These are phyloP conservation scores for Trichoderma erinaceum DNA, from an alignment of 495 filamentous ascomycete species.

Conservation along the genomic window DNA sequence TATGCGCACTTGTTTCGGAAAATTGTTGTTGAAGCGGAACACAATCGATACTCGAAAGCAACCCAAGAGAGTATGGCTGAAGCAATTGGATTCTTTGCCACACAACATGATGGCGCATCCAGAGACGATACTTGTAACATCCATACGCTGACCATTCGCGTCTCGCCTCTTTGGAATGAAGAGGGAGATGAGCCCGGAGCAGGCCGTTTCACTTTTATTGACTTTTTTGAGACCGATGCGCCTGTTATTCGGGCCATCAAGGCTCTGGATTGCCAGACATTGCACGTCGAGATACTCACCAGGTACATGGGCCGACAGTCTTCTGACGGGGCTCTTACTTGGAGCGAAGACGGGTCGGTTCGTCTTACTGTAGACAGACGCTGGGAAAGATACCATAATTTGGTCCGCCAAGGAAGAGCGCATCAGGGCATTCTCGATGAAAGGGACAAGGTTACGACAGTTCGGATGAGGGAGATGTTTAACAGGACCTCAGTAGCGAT, in stretches of 20 bases:
- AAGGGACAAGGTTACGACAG: not conserved
- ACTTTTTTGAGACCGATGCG: not conserved
- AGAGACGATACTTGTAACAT: not conserved
- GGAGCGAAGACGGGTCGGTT: not conserved
- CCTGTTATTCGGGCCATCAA: not conserved
- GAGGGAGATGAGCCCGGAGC: not conserved
- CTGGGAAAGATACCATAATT: not conserved
- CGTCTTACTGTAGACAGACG: not conserved
- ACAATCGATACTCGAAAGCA: slow-evolving; percentile 21
- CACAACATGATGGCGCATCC: not conserved
- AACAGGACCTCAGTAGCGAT: not conserved
- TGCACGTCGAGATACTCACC: not conserved
- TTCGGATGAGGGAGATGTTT: not conserved
- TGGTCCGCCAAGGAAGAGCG: not conserved
- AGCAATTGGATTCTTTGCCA: slow-evolving; percentile 8
- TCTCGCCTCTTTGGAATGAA: not conserved
- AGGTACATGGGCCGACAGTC: not conserved
- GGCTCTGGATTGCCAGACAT: not conserved
- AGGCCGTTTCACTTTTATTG: not conserved
- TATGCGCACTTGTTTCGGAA: slow-evolving; percentile 35
- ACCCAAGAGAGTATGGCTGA: not conserved
- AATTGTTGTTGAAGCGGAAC: slow-evolving; percentile 32
- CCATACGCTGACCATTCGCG: slow-evolving; percentile 11
- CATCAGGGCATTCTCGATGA: not conserved
- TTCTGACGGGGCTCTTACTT: not conserved